Percentiles rank a stretch among this genome's conserved stretches.
Conservation (phyloP, 1,284 basidiomycete genomes). For the Fistulina hepatica region DNA sequence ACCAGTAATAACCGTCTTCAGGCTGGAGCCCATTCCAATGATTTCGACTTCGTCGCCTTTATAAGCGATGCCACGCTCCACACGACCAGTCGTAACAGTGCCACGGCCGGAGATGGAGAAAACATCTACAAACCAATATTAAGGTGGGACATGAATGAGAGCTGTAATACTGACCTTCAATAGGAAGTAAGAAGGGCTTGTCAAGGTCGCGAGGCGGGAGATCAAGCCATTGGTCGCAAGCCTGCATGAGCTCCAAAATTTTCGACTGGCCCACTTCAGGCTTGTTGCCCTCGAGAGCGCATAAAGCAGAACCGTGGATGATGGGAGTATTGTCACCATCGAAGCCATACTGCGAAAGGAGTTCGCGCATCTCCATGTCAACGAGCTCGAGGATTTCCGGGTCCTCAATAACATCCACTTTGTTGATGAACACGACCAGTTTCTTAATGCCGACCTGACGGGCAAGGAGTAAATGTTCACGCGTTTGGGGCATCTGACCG, state of each 20-base stretch:
- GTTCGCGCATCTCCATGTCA: conserved; percentile 99
- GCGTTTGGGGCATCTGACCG: conserved; percentile 99
- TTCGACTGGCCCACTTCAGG: conserved; percentile 74
- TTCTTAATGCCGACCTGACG: conserved; percentile 98
- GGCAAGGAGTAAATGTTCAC: conserved; percentile 95
- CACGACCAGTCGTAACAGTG: conserved; percentile 93
- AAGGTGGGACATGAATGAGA: conserved; percentile 93
- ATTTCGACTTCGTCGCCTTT: conserved; percentile 96
- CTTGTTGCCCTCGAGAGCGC: conserved; percentile 83
- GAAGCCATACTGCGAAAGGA: conserved; percentile 88
- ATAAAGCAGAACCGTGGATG: conserved; percentile 92
- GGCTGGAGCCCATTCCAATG: conserved; percentile 71
- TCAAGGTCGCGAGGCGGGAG: conserved; percentile 73
- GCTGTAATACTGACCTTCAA: conserved; percentile 85
- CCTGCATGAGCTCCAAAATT: conserved; percentile 77
- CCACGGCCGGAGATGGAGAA: conserved; percentile 99
- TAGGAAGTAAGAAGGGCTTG: neutral
- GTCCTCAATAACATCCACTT: conserved; percentile 95
- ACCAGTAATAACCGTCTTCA: conserved; percentile 95
- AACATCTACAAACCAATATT: conserved; percentile 97
- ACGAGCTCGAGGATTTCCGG: conserved; percentile 98
- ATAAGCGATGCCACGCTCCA: conserved; percentile 87
- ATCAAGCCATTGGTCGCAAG: conserved; percentile 94
- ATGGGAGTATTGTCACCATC: conserved; percentile 98
- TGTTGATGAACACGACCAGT: conserved; percentile 99